Evolutionary conservation across 2,329 filamentous ascomycete species (phyloP), one percentile per base, ranked within the genome.

Genomic region (Sodiomyces alkalinus): DNA sequence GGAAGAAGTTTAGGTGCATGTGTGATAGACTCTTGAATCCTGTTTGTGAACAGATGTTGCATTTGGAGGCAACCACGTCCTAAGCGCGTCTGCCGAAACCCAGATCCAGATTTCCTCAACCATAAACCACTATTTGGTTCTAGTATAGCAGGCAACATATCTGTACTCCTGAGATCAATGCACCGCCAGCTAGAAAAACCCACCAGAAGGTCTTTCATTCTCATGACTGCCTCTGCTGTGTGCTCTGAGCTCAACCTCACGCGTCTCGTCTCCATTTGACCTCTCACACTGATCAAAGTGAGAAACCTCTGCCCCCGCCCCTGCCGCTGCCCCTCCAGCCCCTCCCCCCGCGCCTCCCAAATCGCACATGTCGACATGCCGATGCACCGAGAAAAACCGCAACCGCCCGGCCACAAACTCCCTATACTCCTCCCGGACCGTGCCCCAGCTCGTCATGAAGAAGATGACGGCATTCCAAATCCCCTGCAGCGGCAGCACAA

Each of bases 381-480:
- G 23, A 11, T 25, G 23, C 23, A 17, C 17, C 15, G n/a, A n/a
- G n/a, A n/a, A n/a, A n/a, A n/a, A n/a, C n/a, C n/a, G n/a, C n/a
- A n/a, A n/a, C n/a, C n/a, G n/a, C n/a, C n/a, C n/a, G 17, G 29
- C 12, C n/a, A 32, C 16, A 22, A 35, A 17, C 3, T 30, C 22
- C 5, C 12, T 25, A 26, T 31, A 53, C 37, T 37, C 52, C 34
- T 49, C 52, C 26, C 51, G 57, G 30, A 61, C 52, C 22, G 52
- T 38, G 1, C 14, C 27, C 54, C 58, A 64, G 37, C 62, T 80
- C 2, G 78, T 80, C 5, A 67, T 65, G 34, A 79, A 68, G 51
- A 85, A 87, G 31, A 90, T 81, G 29, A 81, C 55, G 17, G 73
- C 68, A 44, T 87, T 87, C 79, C 80, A 86, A 18, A 83, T 67